Percentiles rank a stretch among this genome's conserved stretches.
Conservation (phyloP, 148 eudicot genomes). For the Silene conica region DNA sequence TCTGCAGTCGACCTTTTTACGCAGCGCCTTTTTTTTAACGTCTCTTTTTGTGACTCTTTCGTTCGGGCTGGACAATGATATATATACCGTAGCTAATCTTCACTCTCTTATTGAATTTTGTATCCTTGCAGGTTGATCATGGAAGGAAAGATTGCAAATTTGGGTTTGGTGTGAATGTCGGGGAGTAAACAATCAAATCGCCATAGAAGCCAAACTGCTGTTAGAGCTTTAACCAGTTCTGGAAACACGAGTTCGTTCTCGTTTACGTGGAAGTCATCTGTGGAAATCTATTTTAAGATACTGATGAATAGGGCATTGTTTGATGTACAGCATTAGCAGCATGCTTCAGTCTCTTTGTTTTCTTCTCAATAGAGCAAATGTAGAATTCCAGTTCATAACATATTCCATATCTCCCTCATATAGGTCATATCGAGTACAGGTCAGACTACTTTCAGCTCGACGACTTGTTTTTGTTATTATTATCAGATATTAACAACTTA, state of each 20-base stretch:
- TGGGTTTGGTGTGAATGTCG: conserved; percentile 61
- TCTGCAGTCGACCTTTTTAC: background rate
- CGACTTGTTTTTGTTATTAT: too few species aligned
- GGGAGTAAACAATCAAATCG: conserved; percentile 38
- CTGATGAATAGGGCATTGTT: conserved; percentile 16
- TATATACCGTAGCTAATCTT: background rate
- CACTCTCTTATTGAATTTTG: background rate
- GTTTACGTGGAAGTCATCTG: conserved; percentile 3
- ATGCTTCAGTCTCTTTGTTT: background rate
- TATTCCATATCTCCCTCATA: too few species aligned
- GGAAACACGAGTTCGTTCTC: conserved; percentile 17
- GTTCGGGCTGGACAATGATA: background rate
- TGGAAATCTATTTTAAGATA: conserved; percentile 18
- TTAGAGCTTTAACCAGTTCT: conserved; percentile 17
- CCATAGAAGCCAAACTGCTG: conserved; percentile 9
- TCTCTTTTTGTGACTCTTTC: background rate
- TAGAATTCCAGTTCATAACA: conserved; percentile 14
- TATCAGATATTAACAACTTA: too few species aligned
- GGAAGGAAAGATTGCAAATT: conserved; percentile 68
- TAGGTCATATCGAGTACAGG: too few species aligned
- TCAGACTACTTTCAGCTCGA: too few species aligned
- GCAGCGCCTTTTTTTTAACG: background rate
- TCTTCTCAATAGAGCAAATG: conserved; percentile 1
- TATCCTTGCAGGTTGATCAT: conserved; percentile 58
- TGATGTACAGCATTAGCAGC: conserved; percentile 4